phyloP scores from a whole-genome alignment of 441 rosid genomes.

The Kokia cookei region DNA sequence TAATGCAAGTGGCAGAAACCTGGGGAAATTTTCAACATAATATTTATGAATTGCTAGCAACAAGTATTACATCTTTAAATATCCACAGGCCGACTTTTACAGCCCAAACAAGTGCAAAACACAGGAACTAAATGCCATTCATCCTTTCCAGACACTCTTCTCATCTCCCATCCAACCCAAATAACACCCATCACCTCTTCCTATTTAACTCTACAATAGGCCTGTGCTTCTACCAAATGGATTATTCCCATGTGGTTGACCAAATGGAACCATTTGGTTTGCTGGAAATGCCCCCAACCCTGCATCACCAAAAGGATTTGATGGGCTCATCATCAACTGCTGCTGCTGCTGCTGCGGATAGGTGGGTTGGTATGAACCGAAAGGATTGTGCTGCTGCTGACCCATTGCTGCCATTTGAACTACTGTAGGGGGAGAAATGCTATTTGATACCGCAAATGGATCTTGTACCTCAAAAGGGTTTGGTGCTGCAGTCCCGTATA shows the following conservation, averaged over 20 bases:
- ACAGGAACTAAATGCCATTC: conserved; percentile 18
- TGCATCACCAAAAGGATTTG: conserved; percentile 70
- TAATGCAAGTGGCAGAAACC: not conserved
- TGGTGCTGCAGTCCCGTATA: conserved; percentile 78
- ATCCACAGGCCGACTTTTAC: not conserved
- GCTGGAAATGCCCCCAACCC: conserved; percentile 56
- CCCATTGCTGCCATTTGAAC: conserved; percentile 51
- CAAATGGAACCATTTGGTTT: conserved; percentile 24
- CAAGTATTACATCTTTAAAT: not conserved
- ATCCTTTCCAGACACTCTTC: conserved; percentile 10
- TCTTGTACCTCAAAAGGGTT: conserved; percentile 83
- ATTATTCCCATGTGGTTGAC: conserved; percentile 39
- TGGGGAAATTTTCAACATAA: not conserved
- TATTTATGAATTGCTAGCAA: conserved; percentile 1
- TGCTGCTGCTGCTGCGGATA: conserved; percentile 34
- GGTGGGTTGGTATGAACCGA: conserved; percentile 58
- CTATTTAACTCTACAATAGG: conserved; percentile 35
- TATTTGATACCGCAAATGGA: conserved; percentile 58
- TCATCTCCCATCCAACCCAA: conserved; percentile 10
- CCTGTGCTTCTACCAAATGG: conserved; percentile 74
- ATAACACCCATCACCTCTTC: conserved; percentile 6
- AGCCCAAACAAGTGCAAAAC: conserved; percentile 1
- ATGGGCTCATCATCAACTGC: conserved; percentile 27
- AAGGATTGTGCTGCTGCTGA: conserved; percentile 60
- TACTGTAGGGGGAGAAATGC: conserved; percentile 34